Base-by-base conservation (phyloP, 768 basidiomycete species). In the Tricholoma sp. region DNA sequence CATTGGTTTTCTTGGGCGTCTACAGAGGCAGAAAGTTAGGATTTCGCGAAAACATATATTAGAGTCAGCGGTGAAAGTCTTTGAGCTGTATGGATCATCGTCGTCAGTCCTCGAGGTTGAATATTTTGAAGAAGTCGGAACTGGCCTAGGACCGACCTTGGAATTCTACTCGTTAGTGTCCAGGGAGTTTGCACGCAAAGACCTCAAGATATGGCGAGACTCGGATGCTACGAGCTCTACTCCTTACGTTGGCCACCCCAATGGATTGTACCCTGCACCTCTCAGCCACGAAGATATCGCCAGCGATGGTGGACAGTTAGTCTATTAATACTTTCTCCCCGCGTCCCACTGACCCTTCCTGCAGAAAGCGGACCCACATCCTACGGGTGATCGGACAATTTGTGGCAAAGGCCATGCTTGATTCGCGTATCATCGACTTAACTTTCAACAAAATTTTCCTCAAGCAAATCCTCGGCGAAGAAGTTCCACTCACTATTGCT, bases 141-240 rank as follows among this genome's bases (percentile, higher is more conserved):
- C 96, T 7, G 97, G 97, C 18, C 77, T 99, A 10, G 97, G 97
- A 2, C 97, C 97, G 6, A 98, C 97, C 22, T 79, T 98, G 21
- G 97, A 99, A 74, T 99, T 99, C 74, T 99, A 98, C 71, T 91
- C 95, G n/a, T 74, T 98, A 51, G 97, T 94, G 7, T 96, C 92
- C 43, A 90, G 87, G 65, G 97, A 98, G 71, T 98, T 98, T 69
- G 94, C 94, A 0, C 78, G 91, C 54, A 83, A 88, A 64, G 85
- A 91, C 58, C 75, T 98, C 63, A 89, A 90, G 72, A 80, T 98
- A 29, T 98, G 97, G 97, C 81, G 94, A 57, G 92, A 94, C 66
- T 85, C 86, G 1, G 94, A 97, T 59, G 72, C 79, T 11, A 69
- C 74, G 53, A 77, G 80, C 34, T 68, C 80, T 22, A 83, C 85